Base-by-base conservation (phyloP, 768 basidiomycete genomes). In the Udeniomyces megalosporus region DNA sequence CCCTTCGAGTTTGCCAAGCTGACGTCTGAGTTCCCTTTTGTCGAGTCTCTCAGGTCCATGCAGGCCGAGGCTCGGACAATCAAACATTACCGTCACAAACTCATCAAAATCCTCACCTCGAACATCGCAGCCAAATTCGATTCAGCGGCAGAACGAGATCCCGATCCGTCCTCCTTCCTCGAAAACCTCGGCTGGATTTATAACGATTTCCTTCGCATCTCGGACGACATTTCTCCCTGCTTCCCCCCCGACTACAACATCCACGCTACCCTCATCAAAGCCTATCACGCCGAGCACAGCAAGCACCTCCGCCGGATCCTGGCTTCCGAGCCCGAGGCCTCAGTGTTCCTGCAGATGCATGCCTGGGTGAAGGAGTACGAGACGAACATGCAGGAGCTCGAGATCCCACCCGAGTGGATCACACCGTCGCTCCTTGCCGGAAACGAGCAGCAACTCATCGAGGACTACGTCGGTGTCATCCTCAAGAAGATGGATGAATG, bases 341-440 rank as follows among this genome's bases (percentile, higher is more conserved):
- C 83, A 68, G 80, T 83, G 20, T 78, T 97, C 29, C 81, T 99
- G 2, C 79, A 82, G 26, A 79, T 99, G 29, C 86, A 88, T 67
- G 86, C 85, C 5, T 96, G 91, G 90, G 79, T 95, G 56, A 97
- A 96, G 75, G 86, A 96, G 70, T 96, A 97, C 77, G 84, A 86
- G 75, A 80, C 82, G 70, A 87, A 82, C 69, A 96, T 96, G 91
- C 89, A 88, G 73, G 91, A 96, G 69, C 82, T 97, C 55, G 82
- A 84, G 50, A 79, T 97, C 28, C 79, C 89, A 0, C 76, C 82
- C 0, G 89, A 89, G 46, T 80, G 86, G 55, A 76, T 95, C 34
- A 82, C 89, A 58, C 95, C 93, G 0, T 83, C 92, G 0, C 76
- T 97, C n/a, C 78, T 99, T 35, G 91, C 90, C 62, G 93, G 95